A percentile compares a stretch with the other conserved stretches of the same genome.
Conservation (phyloP, 805 yeast genomes). For the Lachancea meyersii region DNA sequence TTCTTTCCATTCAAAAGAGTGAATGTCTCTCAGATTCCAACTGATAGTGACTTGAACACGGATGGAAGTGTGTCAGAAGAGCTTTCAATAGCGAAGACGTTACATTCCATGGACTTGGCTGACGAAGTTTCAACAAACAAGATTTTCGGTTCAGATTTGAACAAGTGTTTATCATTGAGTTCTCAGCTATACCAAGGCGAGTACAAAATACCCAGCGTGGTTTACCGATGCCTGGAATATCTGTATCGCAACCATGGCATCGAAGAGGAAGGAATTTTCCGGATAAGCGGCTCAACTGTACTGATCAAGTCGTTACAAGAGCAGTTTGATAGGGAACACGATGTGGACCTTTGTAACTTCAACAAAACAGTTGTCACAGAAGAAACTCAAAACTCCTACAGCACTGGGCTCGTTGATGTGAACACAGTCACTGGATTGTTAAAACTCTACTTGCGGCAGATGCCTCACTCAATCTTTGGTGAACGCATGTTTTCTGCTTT, state of each 20-base stretch:
- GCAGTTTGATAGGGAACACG: constrained; percentile 59
- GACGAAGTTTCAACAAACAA: constrained; percentile 26
- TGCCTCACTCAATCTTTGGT: constrained; percentile 67
- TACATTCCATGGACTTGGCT: constrained; percentile 30
- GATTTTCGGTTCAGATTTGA: constrained; percentile 62
- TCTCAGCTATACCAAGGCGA: constrained; percentile 35
- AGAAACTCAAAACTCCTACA: constrained; percentile 10
- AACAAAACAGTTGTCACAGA: constrained; percentile 15
- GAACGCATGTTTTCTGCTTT: constrained; percentile 40
- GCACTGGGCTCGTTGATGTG: constrained; percentile 43
- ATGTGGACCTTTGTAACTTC: constrained; percentile 54
- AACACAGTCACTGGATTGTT: constrained; percentile 83
- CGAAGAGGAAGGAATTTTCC: constrained; percentile 85
- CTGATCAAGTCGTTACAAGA: constrained; percentile 64
- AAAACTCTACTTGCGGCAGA: constrained; percentile 72
- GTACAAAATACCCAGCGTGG: constrained; percentile 58
- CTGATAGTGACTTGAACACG: not conserved
- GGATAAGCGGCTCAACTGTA: constrained; percentile 83
- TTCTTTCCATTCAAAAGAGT: constrained; percentile 51
- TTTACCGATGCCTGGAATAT: constrained; percentile 67
- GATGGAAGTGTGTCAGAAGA: constrained; percentile 6
- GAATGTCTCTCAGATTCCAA: constrained; percentile 9
- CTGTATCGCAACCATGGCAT: constrained; percentile 61
- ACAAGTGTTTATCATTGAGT: constrained; percentile 47
- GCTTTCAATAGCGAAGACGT: constrained; percentile 25